Base-by-base conservation (phyloP, 306 rosid genomes). In the Delonix regia region DNA sequence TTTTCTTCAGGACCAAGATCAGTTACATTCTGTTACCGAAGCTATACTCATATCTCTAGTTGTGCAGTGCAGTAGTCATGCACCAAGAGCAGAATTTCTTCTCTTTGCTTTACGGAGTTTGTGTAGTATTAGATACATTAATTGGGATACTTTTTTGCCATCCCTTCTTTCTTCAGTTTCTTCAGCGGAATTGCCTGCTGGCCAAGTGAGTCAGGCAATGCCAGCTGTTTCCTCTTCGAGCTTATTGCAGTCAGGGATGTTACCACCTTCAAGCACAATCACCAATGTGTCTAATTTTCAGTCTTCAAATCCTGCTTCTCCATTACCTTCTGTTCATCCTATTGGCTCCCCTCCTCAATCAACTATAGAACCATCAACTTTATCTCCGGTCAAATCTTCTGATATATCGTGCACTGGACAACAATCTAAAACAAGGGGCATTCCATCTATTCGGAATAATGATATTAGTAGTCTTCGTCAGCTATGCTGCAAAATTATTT, bases 391-490 rank as follows among this genome's bases (percentile, higher is more conserved):
- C 67, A 95, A 93, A 84, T 88, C 97, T 51, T 83, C 96, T 66
- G 99, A 95, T 83, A 81, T 88, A 56, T 81, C 92, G 73, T 73
- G 88, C 53, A 25, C 59, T 16, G 94, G 84, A 84, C 92, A 82
- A 57, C 93, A 86, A 30, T 83, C 93, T 59, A 86, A 82, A 34
- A 78, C 80, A 69, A 86, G 91, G 82, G 83, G 88, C 47, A 79
- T 67, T 68, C 77, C 91, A 64, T 90, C 87, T 22, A 81, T 90
- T 42, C 84, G 94, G 80, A 93, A 90, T 78, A 91, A 81, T 85
- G 97, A 94, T 73, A 88, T 89, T 52, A 93, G 97, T 85, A 88
- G 97, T 84, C 94, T 95, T 71, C 93, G 99, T n/a, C 99, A 95
- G 81, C 87, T 95, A 77, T 93, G 99, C 82, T 95, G 99, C 90